These are phyloP conservation scores for Didymellaceae sp. DNA, from an alignment of 2,329 filamentous ascomycete species.

Conservation along the genomic window DNA sequence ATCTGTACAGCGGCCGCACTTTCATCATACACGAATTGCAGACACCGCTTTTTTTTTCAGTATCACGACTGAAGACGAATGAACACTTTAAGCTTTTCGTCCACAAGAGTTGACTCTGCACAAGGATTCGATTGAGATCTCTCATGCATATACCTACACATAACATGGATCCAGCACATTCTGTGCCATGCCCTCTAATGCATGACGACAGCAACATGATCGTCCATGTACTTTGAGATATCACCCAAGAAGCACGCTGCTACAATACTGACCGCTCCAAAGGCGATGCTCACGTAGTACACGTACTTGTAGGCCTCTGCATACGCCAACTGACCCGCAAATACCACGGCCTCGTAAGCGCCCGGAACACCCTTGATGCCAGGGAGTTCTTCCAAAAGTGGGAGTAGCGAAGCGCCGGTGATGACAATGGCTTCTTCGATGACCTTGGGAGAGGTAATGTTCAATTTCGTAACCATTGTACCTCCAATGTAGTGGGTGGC, in stretches of 20 bases:
- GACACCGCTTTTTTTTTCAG: no score
- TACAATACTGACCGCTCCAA: slow-evolving; percentile 63
- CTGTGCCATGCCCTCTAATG: no score
- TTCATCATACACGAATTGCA: no score
- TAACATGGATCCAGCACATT: no score
- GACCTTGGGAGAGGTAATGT: slow-evolving; percentile 55
- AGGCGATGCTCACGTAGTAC: slow-evolving; percentile 68
- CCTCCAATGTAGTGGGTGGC: slow-evolving; percentile 39
- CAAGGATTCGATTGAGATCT: no score
- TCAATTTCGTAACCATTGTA: slow-evolving; percentile 56
- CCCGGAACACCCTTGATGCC: slow-evolving; percentile 56
- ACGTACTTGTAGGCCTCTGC: slow-evolving; percentile 66
- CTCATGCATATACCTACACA: no score
- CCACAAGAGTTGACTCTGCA: no score
- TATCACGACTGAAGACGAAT: no score
- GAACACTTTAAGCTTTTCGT: no score
- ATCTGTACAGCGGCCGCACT: no score
- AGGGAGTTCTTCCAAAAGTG: slow-evolving; percentile 53
- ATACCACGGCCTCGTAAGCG: slow-evolving; percentile 51
- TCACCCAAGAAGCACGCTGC: slow-evolving; percentile 65
- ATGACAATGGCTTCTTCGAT: slow-evolving; percentile 55
- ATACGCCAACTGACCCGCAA: slow-evolving; percentile 64
- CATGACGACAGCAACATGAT: slow-evolving; percentile 31
- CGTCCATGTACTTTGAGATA: slow-evolving; percentile 52
- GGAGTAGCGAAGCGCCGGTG: slow-evolving; percentile 56